phyloP scores from a whole-genome alignment of 2,329 filamentous ascomycete genomes.

The Colletotrichum paranaense region DNA sequence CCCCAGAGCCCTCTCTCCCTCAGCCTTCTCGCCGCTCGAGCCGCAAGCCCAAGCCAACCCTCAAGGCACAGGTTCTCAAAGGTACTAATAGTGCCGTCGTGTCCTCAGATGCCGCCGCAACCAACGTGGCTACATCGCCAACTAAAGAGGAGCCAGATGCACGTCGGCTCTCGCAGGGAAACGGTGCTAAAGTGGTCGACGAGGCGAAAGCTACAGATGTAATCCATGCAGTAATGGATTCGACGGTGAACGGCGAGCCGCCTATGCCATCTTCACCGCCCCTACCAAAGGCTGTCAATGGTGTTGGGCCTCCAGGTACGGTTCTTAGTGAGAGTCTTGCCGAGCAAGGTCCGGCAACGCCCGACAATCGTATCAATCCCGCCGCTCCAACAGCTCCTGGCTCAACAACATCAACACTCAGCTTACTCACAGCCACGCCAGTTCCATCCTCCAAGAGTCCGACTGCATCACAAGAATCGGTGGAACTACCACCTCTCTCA shows the following conservation, averaged over 20 bases:
- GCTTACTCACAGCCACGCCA: constrained; percentile 53
- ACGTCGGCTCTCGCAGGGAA: no score
- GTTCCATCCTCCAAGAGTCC: constrained; percentile 49
- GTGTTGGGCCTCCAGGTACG: not conserved
- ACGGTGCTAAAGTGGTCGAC: not conserved
- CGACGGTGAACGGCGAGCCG: not conserved
- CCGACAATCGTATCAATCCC: not conserved
- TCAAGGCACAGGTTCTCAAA: constrained; percentile 20
- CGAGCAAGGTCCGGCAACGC: constrained; percentile 10
- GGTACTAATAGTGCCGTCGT: not conserved
- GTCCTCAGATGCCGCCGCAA: not conserved
- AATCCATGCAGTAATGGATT: no score
- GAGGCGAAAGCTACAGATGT: not conserved
- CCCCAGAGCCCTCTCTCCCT: not conserved
- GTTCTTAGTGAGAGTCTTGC: not conserved
- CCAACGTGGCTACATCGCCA: not conserved
- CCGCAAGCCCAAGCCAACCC: constrained; percentile 23
- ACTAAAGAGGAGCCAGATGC: not conserved
- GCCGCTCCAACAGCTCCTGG: constrained; percentile 2
- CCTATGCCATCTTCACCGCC: constrained; percentile 31
- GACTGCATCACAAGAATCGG: constrained; percentile 48
- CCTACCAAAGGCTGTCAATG: not conserved
- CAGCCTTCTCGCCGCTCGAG: constrained; percentile 26
- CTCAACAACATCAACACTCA: constrained; percentile 53
- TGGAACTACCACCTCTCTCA: constrained; percentile 27